Evolutionary conservation across 192 early-diverging fungal genomes (phyloP), one percentile per base, ranked within the genome.

Genomic region (Allomyces javanicus): DNA sequence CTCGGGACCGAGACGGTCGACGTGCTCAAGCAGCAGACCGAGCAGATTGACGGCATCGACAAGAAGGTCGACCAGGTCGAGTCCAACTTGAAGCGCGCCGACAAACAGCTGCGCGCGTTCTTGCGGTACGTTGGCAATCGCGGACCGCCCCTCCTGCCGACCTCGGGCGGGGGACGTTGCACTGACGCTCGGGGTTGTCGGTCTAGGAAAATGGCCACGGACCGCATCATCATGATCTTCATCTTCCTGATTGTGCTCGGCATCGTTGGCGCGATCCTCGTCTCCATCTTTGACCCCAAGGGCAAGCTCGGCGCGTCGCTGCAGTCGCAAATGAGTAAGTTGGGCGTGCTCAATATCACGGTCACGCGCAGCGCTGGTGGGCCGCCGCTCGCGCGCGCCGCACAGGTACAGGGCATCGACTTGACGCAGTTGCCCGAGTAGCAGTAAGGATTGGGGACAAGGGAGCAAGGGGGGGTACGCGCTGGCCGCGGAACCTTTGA

Each of bases 201-300:
- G 26, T 3, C 26, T 14, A 83, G 81, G 25, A 76, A 79, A 33
- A 71, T 83, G 73, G 78, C 79, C 19, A 78, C 77, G 1, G 81
- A 83, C 65, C 78, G 78, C 50, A 79, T 83, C 64, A 81, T 83
- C 69, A 68, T 83, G 40, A 62, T 81, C 26, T 77, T 83, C 62
- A 79, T 83, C n/a, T 70, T 83, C 44, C 69, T 83, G 27, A 76
- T 79, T 27, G 78, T 81, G 44, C 64, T 83, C 25, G 75, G 80
- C n/a, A 63, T 83, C 24, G 67, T 83, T 19, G 70, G 68, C 17
- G 77, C 79, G 19, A 75, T 83, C 62, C 71, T 80, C 17, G 65
- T 81, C 10, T 71, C 69, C 62, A 70, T 78, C 11, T 65, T 83
- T 7, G 78, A 77, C 62, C 44, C 67, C 25, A 72, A 75, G 66